Evolutionary conservation across 306 rosid genomes (phyloP).

Genomic region (Malus asiatica): DNA sequence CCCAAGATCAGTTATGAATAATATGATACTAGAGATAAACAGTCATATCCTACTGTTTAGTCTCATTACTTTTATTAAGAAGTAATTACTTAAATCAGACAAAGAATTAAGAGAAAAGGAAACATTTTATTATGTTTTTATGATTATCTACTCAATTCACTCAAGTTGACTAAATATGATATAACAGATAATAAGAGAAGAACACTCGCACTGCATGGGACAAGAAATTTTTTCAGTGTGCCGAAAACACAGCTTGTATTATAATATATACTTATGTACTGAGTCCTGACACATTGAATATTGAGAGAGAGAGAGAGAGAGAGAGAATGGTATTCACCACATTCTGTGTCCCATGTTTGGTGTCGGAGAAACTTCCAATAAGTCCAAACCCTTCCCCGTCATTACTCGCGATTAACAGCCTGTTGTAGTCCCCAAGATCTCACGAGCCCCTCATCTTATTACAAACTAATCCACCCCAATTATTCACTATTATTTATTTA

Average conservation of each 20-base stretch:
- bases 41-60: neutral
- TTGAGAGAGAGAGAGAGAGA: neutral
- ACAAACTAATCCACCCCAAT: slow-evolving; percentile 26
- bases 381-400: slow-evolving; percentile 54
- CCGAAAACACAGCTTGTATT: too few relatives aligned
- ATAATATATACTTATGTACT: too few relatives aligned
- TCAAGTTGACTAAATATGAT: slow-evolving; percentile 32
- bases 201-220: too few relatives aligned
- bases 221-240: too few relatives aligned
- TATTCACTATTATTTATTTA: slow-evolving; percentile 10
- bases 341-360: slow-evolving; percentile 74
- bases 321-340: slow-evolving; percentile 21
- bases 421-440: slow-evolving; percentile 44
- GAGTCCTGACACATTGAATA: too few relatives aligned
- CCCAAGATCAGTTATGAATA: neutral
- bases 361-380: slow-evolving; percentile 77
- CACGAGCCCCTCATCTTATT: slow-evolving; percentile 27
- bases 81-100: slow-evolving; percentile 14
- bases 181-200: neutral
- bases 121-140: neutral
- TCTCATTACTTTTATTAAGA: neutral
- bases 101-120: slow-evolving; percentile 14
- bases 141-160: neutral
- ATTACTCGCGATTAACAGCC: slow-evolving; percentile 44
- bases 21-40: neutral